A percentile compares a stretch with the other conserved stretches of the same genome.
phyloP scores from a whole-genome alignment of 2,329 filamentous ascomycete species.

The Penicillium sp. region DNA sequence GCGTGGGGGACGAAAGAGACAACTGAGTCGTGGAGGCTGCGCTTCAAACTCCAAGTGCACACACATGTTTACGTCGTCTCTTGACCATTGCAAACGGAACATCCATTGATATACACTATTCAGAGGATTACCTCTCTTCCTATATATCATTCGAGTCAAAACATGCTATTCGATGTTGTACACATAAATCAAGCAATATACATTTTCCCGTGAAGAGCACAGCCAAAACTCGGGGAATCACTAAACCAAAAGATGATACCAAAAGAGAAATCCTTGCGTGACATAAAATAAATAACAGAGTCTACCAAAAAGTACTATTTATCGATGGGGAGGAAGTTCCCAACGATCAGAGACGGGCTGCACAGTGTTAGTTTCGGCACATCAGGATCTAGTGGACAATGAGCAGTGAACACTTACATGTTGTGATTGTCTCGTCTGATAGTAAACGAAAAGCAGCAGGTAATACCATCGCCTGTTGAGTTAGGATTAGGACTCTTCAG shows the following conservation, averaged over 20 bases:
- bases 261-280: conserved; percentile 6
- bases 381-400: background rate
- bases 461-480: conserved; percentile 70
- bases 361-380: conserved; percentile 10
- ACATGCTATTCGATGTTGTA: conserved; percentile 1
- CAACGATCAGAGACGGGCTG: conserved; percentile 90
- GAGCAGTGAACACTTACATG: conserved; percentile 66
- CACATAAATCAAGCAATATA: conserved; percentile 12
- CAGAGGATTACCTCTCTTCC: background rate
- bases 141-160: background rate
- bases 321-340: conserved; percentile 83
- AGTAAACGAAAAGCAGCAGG: conserved; percentile 97
- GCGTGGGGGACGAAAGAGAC: background rate
- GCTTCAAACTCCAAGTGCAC: background rate
- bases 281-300: background rate
- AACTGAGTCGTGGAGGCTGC: background rate
- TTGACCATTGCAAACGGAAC: background rate
- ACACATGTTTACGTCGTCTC: background rate
- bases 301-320: conserved; percentile 28
- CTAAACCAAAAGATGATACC: conserved; percentile 3
- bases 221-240: conserved; percentile 20
- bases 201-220: conserved; percentile 14
- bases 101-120: background rate
- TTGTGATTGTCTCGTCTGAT: conserved; percentile 94
- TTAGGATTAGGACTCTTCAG: conserved; percentile 76